Conservation (phyloP, 2,329 filamentous ascomycete species). For the Arthrobotrys sphaeroides region DNA sequence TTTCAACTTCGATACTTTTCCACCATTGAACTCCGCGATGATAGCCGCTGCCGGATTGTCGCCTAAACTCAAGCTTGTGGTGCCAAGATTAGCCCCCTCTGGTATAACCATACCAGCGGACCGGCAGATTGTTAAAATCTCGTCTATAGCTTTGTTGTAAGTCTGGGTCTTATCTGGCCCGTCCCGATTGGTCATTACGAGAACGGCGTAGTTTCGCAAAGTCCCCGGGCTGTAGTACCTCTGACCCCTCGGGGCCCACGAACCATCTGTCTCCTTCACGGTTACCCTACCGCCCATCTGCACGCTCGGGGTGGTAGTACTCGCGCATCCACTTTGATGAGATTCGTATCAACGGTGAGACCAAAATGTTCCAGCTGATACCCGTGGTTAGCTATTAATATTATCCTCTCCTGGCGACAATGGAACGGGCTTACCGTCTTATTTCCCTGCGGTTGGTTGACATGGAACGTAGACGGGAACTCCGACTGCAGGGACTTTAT, state of each 20-base stretch:
- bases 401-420: too few relatives aligned
- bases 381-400: not conserved
- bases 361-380: constrained; percentile 39
- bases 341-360: not conserved
- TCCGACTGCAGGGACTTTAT: not conserved
- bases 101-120: not conserved
- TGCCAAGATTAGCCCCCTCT: not conserved
- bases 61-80: constrained; percentile 10
- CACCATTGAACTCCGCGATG: constrained; percentile 11
- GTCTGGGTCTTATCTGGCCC: not conserved
- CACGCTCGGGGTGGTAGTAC: not conserved
- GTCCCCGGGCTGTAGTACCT: not conserved
- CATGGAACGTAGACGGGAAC: not conserved
- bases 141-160: not conserved
- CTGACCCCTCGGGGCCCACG: not conserved
- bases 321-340: constrained; percentile 10
- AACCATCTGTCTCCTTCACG: not conserved
- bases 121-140: not conserved
- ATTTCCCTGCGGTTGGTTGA: not conserved
- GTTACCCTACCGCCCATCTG: not conserved
- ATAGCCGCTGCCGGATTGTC: not conserved
- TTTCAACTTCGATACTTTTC: not conserved
- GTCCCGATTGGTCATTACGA: not conserved
- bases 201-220: not conserved
- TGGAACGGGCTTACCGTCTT: not conserved